phyloP scores from a whole-genome alignment of 208 protist genomes.

The Herpetomonas samuelpessoai region DNA sequence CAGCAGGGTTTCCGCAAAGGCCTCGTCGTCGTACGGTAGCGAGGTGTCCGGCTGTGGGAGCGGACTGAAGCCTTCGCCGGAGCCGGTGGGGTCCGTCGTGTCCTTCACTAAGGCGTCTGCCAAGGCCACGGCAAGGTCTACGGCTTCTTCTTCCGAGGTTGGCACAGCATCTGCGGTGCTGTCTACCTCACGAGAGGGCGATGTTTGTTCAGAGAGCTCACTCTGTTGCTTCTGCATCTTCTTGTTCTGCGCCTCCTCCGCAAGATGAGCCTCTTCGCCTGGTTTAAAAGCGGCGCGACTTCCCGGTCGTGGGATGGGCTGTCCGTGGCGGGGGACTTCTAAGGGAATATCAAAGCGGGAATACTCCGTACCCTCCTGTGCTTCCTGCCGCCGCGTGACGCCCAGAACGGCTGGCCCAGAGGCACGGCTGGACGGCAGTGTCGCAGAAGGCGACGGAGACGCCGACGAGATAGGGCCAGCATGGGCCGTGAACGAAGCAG shows the following conservation, averaged over 20 bases:
- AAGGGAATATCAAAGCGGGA: slow-evolving; percentile 62
- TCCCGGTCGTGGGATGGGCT: slow-evolving; percentile 22
- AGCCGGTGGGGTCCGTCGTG: background rate
- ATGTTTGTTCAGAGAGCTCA: too few species aligned
- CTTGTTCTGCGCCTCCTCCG: slow-evolving; percentile 1
- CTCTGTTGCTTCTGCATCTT: background rate
- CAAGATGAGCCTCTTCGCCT: slow-evolving; percentile 23
- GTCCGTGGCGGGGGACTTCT: slow-evolving; percentile 5
- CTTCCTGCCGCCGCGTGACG: slow-evolving; percentile 21
- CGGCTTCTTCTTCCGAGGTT: background rate
- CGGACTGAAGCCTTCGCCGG: background rate
- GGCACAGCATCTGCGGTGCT: too few species aligned
- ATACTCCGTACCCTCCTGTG: slow-evolving; percentile 34
- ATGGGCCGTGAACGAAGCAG: background rate
- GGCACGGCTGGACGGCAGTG: background rate
- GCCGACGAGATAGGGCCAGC: background rate
- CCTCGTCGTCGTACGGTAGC: slow-evolving; percentile 87
- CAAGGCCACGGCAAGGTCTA: background rate
- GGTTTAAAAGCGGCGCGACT: slow-evolving; percentile 29
- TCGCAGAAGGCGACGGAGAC: background rate
- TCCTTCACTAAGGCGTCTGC: background rate
- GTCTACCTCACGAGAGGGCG: too few species aligned
- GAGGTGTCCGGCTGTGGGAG: slow-evolving; percentile 7
- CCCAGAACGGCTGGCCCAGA: slow-evolving; percentile 26
- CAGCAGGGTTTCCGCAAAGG: slow-evolving; percentile 81